Evolutionary conservation across 371 early-diverging fungal genomes (phyloP).

Genomic region (Encephalitozoon romaleae): DNA sequence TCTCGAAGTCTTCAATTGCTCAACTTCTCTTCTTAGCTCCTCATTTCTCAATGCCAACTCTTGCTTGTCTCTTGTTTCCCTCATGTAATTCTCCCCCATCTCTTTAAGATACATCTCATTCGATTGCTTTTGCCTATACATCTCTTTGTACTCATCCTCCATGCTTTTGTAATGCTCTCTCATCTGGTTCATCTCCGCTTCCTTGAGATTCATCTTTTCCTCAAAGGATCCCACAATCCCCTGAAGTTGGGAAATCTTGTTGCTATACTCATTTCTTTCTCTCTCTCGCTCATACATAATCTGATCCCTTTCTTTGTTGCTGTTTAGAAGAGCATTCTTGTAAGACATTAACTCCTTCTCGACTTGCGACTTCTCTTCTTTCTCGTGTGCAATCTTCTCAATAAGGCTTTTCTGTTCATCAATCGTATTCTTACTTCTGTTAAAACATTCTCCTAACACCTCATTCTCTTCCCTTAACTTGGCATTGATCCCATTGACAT

Average conservation of each 20-base stretch:
- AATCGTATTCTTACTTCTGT: constrained; percentile 9
- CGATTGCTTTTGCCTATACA: background rate
- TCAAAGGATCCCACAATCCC: background rate
- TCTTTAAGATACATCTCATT: background rate
- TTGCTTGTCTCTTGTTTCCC: background rate
- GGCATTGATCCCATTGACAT: background rate
- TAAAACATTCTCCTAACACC: background rate
- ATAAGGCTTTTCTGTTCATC: background rate
- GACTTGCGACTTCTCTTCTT: background rate
- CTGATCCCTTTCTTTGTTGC: constrained; percentile 2
- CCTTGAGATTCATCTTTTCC: background rate
- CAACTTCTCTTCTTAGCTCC: background rate
- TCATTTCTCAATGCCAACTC: background rate
- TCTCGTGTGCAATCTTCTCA: background rate
- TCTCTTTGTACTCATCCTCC: background rate
- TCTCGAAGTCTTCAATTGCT: background rate
- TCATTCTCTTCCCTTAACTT: constrained; percentile 2
- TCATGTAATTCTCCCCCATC: constrained; percentile 9
- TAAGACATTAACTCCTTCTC: constrained; percentile 2
- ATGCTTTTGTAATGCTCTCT: background rate
- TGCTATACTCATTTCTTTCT: constrained; percentile 1
- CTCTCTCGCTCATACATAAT: background rate
- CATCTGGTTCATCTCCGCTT: constrained; percentile 1
- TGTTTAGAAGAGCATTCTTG: constrained; percentile 5
- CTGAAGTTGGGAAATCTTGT: background rate